These are phyloP conservation scores for Colletotrichum sp. DNA, from an alignment of 2,329 filamentous ascomycete species.

Conservation along the genomic window DNA sequence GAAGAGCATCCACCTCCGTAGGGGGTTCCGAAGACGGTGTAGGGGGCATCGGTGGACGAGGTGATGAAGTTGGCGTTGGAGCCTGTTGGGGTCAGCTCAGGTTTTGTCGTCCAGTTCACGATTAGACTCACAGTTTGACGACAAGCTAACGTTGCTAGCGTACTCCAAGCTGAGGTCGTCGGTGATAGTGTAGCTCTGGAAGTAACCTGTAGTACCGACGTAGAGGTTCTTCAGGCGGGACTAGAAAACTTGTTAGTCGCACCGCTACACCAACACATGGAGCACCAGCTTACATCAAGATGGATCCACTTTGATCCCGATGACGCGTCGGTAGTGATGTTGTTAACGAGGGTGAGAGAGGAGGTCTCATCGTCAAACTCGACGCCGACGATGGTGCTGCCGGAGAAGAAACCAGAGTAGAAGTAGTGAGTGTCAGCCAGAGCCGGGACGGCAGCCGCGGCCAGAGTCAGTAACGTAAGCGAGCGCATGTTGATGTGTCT, in stretches of 20 bases:
- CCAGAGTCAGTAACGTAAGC: not conserved
- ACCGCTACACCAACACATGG: fast-evolving
- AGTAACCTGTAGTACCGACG: constrained; percentile 6
- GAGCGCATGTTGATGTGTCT: not conserved
- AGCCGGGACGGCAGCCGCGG: not conserved
- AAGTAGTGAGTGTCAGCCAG: constrained; percentile 8
- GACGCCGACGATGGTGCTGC: constrained; percentile 11
- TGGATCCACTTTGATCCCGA: constrained; percentile 25
- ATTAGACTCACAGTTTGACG: constrained; percentile 15
- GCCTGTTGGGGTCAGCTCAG: not conserved
- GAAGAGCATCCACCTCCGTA: constrained; percentile 25
- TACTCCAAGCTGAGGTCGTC: constrained; percentile 4
- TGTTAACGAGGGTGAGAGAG: constrained; percentile 25
- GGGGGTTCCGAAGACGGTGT: constrained; percentile 26
- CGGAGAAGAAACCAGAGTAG: constrained; percentile 8
- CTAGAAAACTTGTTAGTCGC: not conserved
- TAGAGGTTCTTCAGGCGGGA: constrained; percentile 10
- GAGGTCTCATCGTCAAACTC: constrained; percentile 28
- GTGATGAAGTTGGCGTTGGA: constrained; percentile 25
- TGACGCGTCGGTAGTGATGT: constrained; percentile 22
- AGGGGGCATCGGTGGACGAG: constrained; percentile 18
- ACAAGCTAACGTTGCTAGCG: constrained; percentile 5
- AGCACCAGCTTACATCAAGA: constrained; percentile 13
- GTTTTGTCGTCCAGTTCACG: not conserved
- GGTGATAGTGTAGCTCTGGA: constrained; percentile 10